Conservation (phyloP, 192 early-diverging fungal genomes). For the Dissophora ornata region DNA sequence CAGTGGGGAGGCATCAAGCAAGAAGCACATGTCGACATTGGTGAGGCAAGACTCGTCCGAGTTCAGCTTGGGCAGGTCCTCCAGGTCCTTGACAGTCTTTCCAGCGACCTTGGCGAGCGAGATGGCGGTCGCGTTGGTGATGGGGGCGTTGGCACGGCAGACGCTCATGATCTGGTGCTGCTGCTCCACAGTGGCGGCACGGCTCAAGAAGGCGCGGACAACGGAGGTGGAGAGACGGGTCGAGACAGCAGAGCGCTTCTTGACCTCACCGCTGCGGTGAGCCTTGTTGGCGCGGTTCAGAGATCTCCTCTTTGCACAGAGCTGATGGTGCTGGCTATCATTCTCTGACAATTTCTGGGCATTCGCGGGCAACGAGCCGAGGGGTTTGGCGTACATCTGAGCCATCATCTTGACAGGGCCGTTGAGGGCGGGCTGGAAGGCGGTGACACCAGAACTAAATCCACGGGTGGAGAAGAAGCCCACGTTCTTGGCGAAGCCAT, state of each 20-base stretch:
- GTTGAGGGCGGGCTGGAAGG: conserved; percentile 16
- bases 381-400: conserved; percentile 52
- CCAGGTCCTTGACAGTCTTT: conserved; percentile 28
- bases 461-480: conserved; percentile 50
- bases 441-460: conserved; percentile 22
- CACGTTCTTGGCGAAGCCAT: conserved; percentile 35
- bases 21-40: conserved; percentile 49
- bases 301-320: conserved; percentile 11
- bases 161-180: conserved; percentile 45
- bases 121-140: conserved; percentile 32
- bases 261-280: conserved; percentile 27
- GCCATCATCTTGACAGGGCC: conserved; percentile 50
- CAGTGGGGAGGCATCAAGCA: conserved; percentile 47
- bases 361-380: conserved; percentile 27
- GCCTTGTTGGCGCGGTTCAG: conserved; percentile 6
- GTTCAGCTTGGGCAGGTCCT: conserved; percentile 35
- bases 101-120: conserved; percentile 46
- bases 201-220: conserved; percentile 39
- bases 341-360: conserved; percentile 25
- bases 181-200: conserved; percentile 42
- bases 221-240: conserved; percentile 18
- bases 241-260: conserved; percentile 14
- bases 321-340: neutral
- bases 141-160: conserved; percentile 23
- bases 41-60: conserved; percentile 34